Evolutionary conservation across 441 rosid species (phyloP).

Genomic region (Aleurites moluccanus): DNA sequence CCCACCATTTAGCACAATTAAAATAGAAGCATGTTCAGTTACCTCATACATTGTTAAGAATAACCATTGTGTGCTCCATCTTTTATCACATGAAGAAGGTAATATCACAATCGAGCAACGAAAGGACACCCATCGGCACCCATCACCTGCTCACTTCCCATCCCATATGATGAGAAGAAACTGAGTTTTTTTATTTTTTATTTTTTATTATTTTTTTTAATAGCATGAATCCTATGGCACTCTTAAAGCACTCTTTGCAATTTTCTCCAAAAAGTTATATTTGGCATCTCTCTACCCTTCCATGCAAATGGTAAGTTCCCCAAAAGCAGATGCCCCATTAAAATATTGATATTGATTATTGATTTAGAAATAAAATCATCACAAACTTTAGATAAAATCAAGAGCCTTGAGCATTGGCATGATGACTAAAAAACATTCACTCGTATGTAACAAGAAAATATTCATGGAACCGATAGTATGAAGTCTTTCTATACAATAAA

Average conservation of each 20-base stretch:
- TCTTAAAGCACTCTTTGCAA: conserved; percentile 22
- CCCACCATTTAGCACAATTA: conserved; percentile 46
- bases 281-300: conserved; percentile 24
- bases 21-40: conserved; percentile 69
- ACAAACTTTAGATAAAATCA: conserved; percentile 22
- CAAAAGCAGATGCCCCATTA: conserved; percentile 12
- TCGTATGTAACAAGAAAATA: conserved; percentile 11
- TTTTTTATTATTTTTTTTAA: too few species aligned
- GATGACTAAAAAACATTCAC: conserved; percentile 20
- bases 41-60: conserved; percentile 89
- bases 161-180: conserved; percentile 53
- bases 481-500: conserved; percentile 16
- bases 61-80: conserved; percentile 81
- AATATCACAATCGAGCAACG: conserved; percentile 81
- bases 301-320: conserved; percentile 19
- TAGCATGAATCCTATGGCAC: conserved; percentile 39
- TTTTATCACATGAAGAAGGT: conserved; percentile 93
- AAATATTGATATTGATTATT: conserved; percentile 18
- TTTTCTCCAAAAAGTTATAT: conserved; percentile 27
- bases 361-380: conserved; percentile 21
- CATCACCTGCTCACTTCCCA: conserved; percentile 83
- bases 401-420: conserved; percentile 20
- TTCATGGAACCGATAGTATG: conserved; percentile 8
- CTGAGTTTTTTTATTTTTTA: conserved; percentile 40
- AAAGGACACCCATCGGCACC: conserved; percentile 70